Evolutionary conservation across 23 red algal species (phyloP).

Genomic region (Gracilaria gracilis): DNA sequence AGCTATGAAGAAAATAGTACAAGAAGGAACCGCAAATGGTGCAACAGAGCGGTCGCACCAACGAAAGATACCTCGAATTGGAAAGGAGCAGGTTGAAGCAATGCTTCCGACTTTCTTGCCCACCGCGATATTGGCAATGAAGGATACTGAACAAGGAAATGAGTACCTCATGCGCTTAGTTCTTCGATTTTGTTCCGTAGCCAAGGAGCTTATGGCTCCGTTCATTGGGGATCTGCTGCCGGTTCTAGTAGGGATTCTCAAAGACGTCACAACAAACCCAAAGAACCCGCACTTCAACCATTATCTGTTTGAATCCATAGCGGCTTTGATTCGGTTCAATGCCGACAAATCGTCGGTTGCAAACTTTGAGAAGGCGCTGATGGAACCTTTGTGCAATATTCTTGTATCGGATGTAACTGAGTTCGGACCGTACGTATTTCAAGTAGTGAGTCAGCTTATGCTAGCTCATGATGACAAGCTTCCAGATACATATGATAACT

Average conservation of each 20-base stretch:
- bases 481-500: slow-evolving; percentile 65
- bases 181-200: slow-evolving; percentile 61
- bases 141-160: slow-evolving; percentile 45
- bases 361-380: slow-evolving; percentile 77
- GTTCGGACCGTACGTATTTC: slow-evolving; percentile 97
- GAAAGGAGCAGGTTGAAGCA: slow-evolving; percentile 52
- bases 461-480: slow-evolving; percentile 48
- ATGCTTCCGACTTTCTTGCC: slow-evolving; percentile 71
- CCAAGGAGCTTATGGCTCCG: slow-evolving; percentile 54
- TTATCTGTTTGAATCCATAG: slow-evolving; percentile 92
- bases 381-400: slow-evolving; percentile 78
- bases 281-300: slow-evolving; percentile 92
- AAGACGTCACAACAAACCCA: slow-evolving; percentile 72
- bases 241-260: slow-evolving; percentile 62
- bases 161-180: slow-evolving; percentile 81
- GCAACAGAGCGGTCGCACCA: neutral
- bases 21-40: slow-evolving; percentile 29
- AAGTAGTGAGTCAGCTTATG: slow-evolving; percentile 89
- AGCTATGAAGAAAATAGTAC: slow-evolving; percentile 34
- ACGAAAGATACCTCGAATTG: slow-evolving; percentile 32
- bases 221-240: slow-evolving; percentile 50
- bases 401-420: slow-evolving; percentile 86
- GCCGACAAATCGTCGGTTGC: slow-evolving; percentile 36
- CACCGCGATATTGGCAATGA: slow-evolving; percentile 51
- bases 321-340: slow-evolving; percentile 80